phyloP scores from a whole-genome alignment of 345 rosid genomes.

The Euphorbia lathyris region DNA sequence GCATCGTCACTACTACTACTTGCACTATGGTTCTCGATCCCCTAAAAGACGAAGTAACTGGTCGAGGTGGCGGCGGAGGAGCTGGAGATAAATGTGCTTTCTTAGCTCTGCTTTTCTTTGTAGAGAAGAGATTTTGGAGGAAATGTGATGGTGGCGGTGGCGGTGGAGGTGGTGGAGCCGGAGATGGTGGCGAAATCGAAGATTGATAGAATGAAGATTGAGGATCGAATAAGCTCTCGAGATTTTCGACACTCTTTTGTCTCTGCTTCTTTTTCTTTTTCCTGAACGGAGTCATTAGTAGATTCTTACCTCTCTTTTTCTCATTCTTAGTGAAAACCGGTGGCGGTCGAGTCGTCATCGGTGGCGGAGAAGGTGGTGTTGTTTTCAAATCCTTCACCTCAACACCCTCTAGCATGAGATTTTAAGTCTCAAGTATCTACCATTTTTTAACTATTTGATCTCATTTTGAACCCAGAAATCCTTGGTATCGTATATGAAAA shows the following conservation, averaged over 20 bases:
- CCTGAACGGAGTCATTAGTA: conserved; percentile 41
- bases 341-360: too few species aligned
- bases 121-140: conserved; percentile 55
- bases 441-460: neutral
- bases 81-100: conserved; percentile 24
- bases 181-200: conserved; percentile 22
- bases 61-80: conserved; percentile 54
- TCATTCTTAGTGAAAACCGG: conserved; percentile 25
- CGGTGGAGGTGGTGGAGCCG: conserved; percentile 27
- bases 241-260: conserved; percentile 80
- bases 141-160: conserved; percentile 50
- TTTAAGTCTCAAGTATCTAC: too few species aligned
- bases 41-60: too few species aligned
- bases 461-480: conserved; percentile 25
- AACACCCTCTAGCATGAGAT: too few species aligned
- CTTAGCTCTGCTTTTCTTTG: conserved; percentile 56
- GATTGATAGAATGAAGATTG: conserved; percentile 20
- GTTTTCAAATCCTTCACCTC: too few species aligned
- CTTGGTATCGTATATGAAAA: conserved; percentile 34
- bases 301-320: conserved; percentile 68
- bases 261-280: conserved; percentile 66
- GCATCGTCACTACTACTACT: conserved; percentile 22
- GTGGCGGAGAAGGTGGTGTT: too few species aligned
- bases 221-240: conserved; percentile 54
- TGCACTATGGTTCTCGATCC: conserved; percentile 30